Evolutionary conservation across 1,284 basidiomycete species (phyloP), one percentile per base, ranked within the genome.

Genomic region (Stygiomarasmius scandens): DNA sequence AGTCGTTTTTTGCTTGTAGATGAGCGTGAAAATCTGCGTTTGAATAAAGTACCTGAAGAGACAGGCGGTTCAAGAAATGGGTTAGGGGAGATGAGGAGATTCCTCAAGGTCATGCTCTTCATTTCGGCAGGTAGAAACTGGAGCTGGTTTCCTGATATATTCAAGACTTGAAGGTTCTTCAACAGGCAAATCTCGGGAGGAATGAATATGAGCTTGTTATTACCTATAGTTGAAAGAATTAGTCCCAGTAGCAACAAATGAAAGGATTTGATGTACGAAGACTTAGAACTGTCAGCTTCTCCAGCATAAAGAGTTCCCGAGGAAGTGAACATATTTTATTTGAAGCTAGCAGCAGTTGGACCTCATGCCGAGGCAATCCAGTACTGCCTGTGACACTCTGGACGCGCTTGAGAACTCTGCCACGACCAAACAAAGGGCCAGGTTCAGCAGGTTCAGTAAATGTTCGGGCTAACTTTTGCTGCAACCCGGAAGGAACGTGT

Each of bases 101-200:
- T 71, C 10, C 72, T 64, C 1, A 88, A 75, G 10, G 67, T 74
- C 80, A 91, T 80, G 27, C 70, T 62, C 14, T 78, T 67, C 67
- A 92, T 80, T 65, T 92, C 88, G 3, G 85, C 78, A 11, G 90
- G 90, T 0, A 92, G 71, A 66, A 81, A 87, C 52, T 66, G 65
- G 1, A 92, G 70, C 32, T 71, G 70, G 68, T 92, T 92, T 56
- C 77, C 77, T 0, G 84, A 77, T 2, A 92, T 65, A 59, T 89
- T 88, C 11, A 92, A 76, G 45, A 84, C 80, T 38, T 76, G 74
- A 2, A 92, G 76, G 49, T 81, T 80, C 2, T 66, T 72, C 8
- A 92, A 74, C 9, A 72, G 72, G 12, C 69, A 74, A 45, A 92
- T 87, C 54, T 88, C 86, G 0, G 89, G 83, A 1, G 89, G 89